A percentile compares a stretch with the other conserved stretches of the same genome.
Conservation (phyloP, 2,329 filamentous ascomycete species). For the Dactylellina drechsleri region DNA sequence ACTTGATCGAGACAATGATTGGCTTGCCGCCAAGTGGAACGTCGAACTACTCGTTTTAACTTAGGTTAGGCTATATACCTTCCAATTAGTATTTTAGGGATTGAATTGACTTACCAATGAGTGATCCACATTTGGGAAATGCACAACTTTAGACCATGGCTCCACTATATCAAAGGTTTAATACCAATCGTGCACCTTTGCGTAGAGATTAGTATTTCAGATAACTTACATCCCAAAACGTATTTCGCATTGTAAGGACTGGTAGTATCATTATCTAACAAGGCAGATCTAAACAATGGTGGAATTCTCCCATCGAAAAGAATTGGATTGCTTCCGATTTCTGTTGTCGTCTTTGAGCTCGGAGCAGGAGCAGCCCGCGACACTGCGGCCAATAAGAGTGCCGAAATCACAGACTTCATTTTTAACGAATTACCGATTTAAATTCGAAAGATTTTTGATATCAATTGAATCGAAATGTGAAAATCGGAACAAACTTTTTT, state of each 20-base stretch:
- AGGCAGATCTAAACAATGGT: slow-evolving; percentile 36
- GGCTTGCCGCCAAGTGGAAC: slow-evolving; percentile 62
- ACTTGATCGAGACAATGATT: slow-evolving; percentile 68
- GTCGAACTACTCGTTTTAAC: slow-evolving; percentile 63
- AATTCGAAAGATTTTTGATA: not conserved
- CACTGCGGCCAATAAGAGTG: slow-evolving; percentile 25
- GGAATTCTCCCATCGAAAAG: slow-evolving; percentile 57
- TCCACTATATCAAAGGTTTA: slow-evolving; percentile 41
- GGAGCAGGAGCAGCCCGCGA: slow-evolving; percentile 20
- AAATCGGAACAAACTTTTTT: slow-evolving; percentile 21
- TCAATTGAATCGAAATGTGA: not conserved
- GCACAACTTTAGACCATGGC: slow-evolving; percentile 53
- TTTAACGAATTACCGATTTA: slow-evolving; percentile 7
- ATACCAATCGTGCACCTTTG: not conserved
- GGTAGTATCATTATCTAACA: slow-evolving; percentile 55
- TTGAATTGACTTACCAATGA: slow-evolving; percentile 42
- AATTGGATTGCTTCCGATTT: slow-evolving; percentile 50
- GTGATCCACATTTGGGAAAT: slow-evolving; percentile 55
- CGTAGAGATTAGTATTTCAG: not conserved
- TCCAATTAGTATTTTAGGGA: not conserved
- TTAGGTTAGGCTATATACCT: slow-evolving; percentile 15
- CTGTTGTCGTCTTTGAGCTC: slow-evolving; percentile 17
- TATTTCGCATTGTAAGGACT: slow-evolving; percentile 57
- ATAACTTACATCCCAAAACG: slow-evolving; percentile 55
- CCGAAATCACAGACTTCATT: slow-evolving; percentile 37